Evolutionary conservation across 345 rosid species (phyloP), one percentile per base, ranked within the genome.

Genomic region (Anastatica hierochuntica): DNA sequence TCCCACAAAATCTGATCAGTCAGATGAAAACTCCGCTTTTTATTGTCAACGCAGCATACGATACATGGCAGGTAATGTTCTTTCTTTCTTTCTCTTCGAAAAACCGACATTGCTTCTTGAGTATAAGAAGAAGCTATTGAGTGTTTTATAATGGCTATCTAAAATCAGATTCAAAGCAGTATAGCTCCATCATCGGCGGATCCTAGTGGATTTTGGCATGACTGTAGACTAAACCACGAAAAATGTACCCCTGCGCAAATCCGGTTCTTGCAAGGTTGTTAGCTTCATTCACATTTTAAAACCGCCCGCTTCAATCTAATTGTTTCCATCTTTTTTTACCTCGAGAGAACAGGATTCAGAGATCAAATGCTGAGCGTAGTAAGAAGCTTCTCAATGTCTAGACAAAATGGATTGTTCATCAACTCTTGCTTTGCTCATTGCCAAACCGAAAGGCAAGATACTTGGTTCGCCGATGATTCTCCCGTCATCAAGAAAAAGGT

Each of bases 381-480:
- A 35, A 75, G 58, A 51, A 77, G 82, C 1, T 85, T 92, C 66
- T 71, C 95, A 5, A 73, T 51, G 76, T 81, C 90, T 12, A 77
- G 69, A 64, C 61, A 79, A 53, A 85, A 88, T 11, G 97, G 99
- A 10, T 44, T 83, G 40, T 92, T 88, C 63, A 80, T 92, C 68
- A 92, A 92, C 56, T 92, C 99, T 2, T 88, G 95, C 55, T 92
- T 92, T 35, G 85, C 95, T 67, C 99, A 92, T 56, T 92, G 95
- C 76, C 97, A 92, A 70, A 64, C 95, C 5, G 99, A 92, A 72
- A 81, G 90, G 60, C 97, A 83, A 64, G 95, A 92, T 49, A 85
- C 99, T 26, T 92, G 99, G 99, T 88, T 85, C 10, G 84, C 90
- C 0, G 83, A 83, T 29, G 53, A 83, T 73, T 85, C 98, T 62